Base-by-base conservation (phyloP, 768 basidiomycete species). In the Suillus bovinus region DNA sequence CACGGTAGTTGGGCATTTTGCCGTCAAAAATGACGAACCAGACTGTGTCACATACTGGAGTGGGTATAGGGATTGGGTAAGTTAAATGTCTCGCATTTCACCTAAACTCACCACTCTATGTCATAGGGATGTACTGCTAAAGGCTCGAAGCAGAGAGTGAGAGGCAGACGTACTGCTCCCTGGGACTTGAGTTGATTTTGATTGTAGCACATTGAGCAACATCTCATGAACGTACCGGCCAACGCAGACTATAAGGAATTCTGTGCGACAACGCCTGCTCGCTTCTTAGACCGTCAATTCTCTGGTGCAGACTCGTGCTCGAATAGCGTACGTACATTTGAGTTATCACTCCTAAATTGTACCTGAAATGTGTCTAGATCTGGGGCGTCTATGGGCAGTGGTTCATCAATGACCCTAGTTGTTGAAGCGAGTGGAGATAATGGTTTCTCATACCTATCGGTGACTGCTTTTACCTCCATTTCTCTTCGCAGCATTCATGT, bases 251-350 rank as follows among this genome's bases (percentile, higher is more conserved):
- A 76, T 73, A 63, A 53, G 13, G 68, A 72, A 14, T 76, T 78
- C 59, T 77, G 75, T 54, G 73, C 75, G 1, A 74, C 76, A 1
- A 78, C 76, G 0, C 76, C 76, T 1, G 59, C 61, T 17, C n/a
- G 27, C 27, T 72, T 76, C 50, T 49, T 61, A 16, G 42, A 64
- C 0, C 47, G 63, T 55, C 49, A 70, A 17, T 77, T 76, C 20
- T 52, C 49, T 0, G 61, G 72, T 44, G 64, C 67, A 46, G 31
- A 60, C n/a, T 33, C 67, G 64, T 56, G 54, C 36, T 2, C 39
- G 10, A 27, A 24, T 11, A 38, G 36, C 3, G 54, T 56, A 20
- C 17, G 54, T 55, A 24, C 24, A 22, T 20, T 13, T 38, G 50
- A 17, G 29, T 29, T 10, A 24, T 17, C 24, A 1, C 53, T 24